Conservation (phyloP, 1,284 basidiomycete species). For the Meira nashicola region DNA sequence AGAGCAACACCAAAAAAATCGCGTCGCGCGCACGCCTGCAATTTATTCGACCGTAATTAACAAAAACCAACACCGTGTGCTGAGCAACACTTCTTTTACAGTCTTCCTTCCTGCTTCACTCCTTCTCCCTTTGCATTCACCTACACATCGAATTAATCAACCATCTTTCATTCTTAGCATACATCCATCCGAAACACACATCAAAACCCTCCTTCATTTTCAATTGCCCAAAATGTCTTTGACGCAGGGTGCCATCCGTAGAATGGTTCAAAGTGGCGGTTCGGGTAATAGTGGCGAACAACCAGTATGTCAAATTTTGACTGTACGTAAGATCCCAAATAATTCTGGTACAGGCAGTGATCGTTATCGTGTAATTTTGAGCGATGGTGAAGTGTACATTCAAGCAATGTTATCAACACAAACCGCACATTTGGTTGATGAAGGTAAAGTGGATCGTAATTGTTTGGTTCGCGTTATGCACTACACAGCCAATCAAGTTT, state of each 20-base stretch:
- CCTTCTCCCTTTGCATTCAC: background rate
- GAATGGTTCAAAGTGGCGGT: constrained; percentile 35
- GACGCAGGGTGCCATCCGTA: constrained; percentile 38
- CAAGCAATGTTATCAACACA: constrained; percentile 88
- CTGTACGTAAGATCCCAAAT: constrained; percentile 48
- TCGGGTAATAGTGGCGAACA: constrained; percentile 30
- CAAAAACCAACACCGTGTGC: too few relatives aligned
- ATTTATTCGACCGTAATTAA: too few relatives aligned
- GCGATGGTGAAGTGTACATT: constrained; percentile 47
- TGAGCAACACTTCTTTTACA: too few relatives aligned
- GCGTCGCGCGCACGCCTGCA: too few relatives aligned
- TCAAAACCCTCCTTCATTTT: background rate
- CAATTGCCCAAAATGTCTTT: constrained; percentile 19
- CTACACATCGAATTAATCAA: too few relatives aligned
- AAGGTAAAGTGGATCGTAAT: constrained; percentile 67
- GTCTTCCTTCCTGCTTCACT: background rate
- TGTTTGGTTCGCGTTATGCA: constrained; percentile 70
- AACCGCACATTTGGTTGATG: constrained; percentile 71
- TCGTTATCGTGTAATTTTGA: constrained; percentile 50
- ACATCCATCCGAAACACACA: background rate
- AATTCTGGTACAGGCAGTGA: constrained; percentile 29
- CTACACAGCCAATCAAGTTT: constrained; percentile 77
- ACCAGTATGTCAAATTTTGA: constrained; percentile 48
- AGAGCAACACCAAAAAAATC: too few relatives aligned
- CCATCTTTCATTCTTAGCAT: background rate